Percentiles rank a stretch among this genome's conserved stretches.
These are phyloP conservation scores for Tetraselmis striata DNA, from an alignment of 139 green algal genomes.

Conservation along the genomic window DNA sequence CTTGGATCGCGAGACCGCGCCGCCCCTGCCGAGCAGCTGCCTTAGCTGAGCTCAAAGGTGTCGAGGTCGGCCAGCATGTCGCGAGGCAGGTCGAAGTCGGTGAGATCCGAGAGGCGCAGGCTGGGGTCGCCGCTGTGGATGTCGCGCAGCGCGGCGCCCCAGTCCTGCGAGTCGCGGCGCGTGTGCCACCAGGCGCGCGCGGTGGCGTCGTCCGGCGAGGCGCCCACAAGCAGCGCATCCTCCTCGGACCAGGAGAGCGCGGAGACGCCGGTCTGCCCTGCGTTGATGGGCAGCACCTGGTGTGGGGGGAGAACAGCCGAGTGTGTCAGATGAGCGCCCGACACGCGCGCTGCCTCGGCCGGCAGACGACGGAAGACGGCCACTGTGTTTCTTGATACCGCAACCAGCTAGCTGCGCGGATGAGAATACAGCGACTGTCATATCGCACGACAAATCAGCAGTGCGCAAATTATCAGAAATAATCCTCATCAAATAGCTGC, in stretches of 20 bases:
- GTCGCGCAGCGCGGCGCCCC: background rate
- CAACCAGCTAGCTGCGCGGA: no score
- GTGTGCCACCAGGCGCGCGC: background rate
- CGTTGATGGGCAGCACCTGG: background rate
- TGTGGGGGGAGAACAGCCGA: no score
- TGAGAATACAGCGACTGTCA: no score
- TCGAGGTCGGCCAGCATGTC: background rate
- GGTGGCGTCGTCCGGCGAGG: background rate
- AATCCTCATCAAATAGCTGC: no score
- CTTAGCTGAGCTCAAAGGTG: background rate
- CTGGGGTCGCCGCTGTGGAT: background rate
- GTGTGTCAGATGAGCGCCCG: no score
- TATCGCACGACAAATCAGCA: no score
- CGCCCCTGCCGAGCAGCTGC: no score
- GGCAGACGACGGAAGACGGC: no score
- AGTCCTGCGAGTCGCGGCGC: background rate
- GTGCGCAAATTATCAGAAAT: no score
- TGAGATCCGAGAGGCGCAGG: background rate
- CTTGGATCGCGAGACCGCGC: no score
- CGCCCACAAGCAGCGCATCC: background rate
- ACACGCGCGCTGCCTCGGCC: no score
- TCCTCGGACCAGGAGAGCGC: background rate
- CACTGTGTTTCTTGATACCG: no score
- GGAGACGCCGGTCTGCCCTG: background rate
- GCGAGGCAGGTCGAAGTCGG: background rate